Base-by-base conservation (phyloP, 345 rosid species). In the Acer yangbiense region DNA sequence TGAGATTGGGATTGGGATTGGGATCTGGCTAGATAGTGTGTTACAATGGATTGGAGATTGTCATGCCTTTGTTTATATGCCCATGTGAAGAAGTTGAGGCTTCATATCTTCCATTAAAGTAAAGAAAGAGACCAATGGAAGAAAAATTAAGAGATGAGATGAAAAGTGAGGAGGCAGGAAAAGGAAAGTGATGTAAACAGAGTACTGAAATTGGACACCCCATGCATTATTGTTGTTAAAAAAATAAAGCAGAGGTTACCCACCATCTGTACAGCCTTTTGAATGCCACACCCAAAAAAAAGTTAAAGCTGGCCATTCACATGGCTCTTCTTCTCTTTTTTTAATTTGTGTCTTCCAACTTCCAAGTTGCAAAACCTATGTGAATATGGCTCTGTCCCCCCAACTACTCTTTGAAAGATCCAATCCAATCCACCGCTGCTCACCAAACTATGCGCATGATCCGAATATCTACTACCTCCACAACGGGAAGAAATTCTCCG, bases 271-370 rank as follows among this genome's bases (percentile, higher is more conserved):
- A 10, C 55, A 71, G 76, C 69, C 76, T 83, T 76, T 76, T 69
- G 68, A 81, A 76, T 60, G 66, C 73, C 63, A 63, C 72, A 71
- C 74, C 55, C 75, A 52, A 69, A 83, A 79, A 74, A 74, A 79
- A 74, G 84, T 43, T 71, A 85, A 82, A 89, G 87, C 84, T 82
- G 83, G 82, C 79, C 21, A 62, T 44, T 82, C 92, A 87, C 90
- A 84, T 85, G 90, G 85, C 80, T 73, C 6, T 17, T 55, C 71
- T 50, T 79, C 84, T 46, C 50, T 46, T 46, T 83, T 83, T 80
- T 80, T 23, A 71, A 73, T 41, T 65, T 80, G 32, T 57, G 66
- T 74, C 72, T 76, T 77, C 77, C 63, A 55, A 70, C 70, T 23
- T 62, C 78, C 43, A 63, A 16, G 69, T 46, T 0, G 25, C 57